phyloP scores from a whole-genome alignment of 1,284 basidiomycete genomes.

The Vanrija humicola region DNA sequence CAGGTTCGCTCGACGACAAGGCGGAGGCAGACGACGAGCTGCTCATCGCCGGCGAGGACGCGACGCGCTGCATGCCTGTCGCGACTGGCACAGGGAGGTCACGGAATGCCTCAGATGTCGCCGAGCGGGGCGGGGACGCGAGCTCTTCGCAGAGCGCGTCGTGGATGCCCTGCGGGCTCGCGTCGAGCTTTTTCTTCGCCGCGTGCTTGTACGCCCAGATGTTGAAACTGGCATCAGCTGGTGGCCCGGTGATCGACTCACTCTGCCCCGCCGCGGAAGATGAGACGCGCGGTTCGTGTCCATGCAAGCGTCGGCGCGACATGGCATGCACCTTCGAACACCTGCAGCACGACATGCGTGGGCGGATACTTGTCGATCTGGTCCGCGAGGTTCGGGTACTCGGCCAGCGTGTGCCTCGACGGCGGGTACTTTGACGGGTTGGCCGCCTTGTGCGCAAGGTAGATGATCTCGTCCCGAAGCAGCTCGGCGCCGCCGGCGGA shows the following conservation, averaged over 20 bases:
- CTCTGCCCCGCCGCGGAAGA: slow-evolving; percentile 47
- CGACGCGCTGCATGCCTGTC: neutral
- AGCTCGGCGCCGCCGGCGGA: slow-evolving; percentile 52
- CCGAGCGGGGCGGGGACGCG: too few species aligned
- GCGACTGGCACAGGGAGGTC: too few species aligned
- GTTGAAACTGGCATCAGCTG: slow-evolving; percentile 35
- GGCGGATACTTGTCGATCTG: slow-evolving; percentile 49
- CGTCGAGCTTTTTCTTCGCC: slow-evolving; percentile 13
- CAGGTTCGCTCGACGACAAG: too few species aligned
- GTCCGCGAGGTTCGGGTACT: slow-evolving; percentile 45
- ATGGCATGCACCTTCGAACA: slow-evolving; percentile 49
- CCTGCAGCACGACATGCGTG: slow-evolving; percentile 53
- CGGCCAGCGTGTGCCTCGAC: slow-evolving; percentile 38
- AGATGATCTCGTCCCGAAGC: slow-evolving; percentile 49
- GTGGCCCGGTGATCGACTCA: slow-evolving; percentile 14
- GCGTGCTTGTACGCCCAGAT: slow-evolving; percentile 46
- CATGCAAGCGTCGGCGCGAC: slow-evolving; percentile 49
- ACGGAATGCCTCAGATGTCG: too few species aligned
- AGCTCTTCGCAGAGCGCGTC: too few species aligned
- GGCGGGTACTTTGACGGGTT: slow-evolving; percentile 49
- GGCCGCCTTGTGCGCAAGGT: slow-evolving; percentile 53
- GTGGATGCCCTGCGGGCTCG: neutral
- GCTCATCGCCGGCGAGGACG: too few species aligned
- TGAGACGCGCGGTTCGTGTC: slow-evolving; percentile 45
- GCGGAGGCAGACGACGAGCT: too few species aligned